Evolutionary conservation across 2,329 filamentous ascomycete species (phyloP).

Genomic region (Penicillium glabrum): DNA sequence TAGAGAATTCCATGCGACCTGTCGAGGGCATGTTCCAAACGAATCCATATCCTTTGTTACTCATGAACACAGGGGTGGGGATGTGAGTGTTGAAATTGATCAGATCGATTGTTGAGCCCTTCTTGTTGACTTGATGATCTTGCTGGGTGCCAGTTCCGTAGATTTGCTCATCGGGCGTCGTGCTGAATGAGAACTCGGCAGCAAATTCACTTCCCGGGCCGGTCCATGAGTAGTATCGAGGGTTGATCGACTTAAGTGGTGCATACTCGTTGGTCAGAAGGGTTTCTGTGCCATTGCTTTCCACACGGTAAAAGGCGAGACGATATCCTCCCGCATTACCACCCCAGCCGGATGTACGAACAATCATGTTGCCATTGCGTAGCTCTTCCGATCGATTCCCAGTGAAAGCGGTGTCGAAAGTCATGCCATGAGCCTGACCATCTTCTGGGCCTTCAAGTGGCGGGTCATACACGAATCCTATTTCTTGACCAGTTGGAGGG

Average conservation of each 20-base stretch:
- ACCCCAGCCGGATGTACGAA: slow-evolving; percentile 29
- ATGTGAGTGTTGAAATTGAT: slow-evolving; percentile 66
- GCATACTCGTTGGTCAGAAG: not conserved
- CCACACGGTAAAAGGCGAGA: not conserved
- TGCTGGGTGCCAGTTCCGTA: slow-evolving; percentile 67
- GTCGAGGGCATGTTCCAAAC: slow-evolving; percentile 65
- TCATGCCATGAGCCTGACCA: slow-evolving; percentile 31
- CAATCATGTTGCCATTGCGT: slow-evolving; percentile 39
- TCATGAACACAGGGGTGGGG: slow-evolving; percentile 60
- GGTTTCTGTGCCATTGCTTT: not conserved
- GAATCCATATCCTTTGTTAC: slow-evolving; percentile 59
- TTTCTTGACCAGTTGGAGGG: slow-evolving; percentile 35
- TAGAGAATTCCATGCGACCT: slow-evolving; percentile 59
- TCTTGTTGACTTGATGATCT: slow-evolving; percentile 59
- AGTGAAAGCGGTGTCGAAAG: slow-evolving; percentile 32
- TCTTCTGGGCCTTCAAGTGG: slow-evolving; percentile 40
- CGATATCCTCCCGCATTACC: not conserved
- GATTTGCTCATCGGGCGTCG: slow-evolving; percentile 51
- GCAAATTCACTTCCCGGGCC: slow-evolving; percentile 25
- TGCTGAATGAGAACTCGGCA: slow-evolving; percentile 37
- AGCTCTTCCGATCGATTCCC: slow-evolving; percentile 31
- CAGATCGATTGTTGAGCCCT: slow-evolving; percentile 60
- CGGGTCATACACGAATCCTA: slow-evolving; percentile 41
- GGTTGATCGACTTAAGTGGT: not conserved
- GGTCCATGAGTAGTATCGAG: not conserved